phyloP scores from a whole-genome alignment of 2,329 filamentous ascomycete species.

The Drechmeria coniospora region DNA sequence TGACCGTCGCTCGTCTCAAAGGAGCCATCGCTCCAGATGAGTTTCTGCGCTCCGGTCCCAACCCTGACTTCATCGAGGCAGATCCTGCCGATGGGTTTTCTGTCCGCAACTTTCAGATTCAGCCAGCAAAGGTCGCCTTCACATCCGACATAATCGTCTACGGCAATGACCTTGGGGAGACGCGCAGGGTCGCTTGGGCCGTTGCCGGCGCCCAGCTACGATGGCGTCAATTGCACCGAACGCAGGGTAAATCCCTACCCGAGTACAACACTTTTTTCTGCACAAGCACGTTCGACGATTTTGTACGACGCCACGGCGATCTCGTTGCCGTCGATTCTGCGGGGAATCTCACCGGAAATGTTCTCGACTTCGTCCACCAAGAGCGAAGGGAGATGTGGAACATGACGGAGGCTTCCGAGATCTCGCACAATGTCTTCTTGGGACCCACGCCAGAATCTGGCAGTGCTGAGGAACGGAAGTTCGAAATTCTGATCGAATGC shows the following conservation, averaged over 20 bases:
- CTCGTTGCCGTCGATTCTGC: conserved; percentile 61
- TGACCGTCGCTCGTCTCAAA: conserved; percentile 62
- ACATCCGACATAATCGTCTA: conserved; percentile 91
- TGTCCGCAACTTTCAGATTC: conserved; percentile 94
- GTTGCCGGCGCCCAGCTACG: conserved; percentile 62
- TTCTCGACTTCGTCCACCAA: conserved; percentile 79
- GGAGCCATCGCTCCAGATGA: conserved; percentile 75
- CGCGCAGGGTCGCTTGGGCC: conserved; percentile 48
- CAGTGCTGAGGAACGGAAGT: conserved; percentile 43
- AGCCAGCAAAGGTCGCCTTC: conserved; percentile 72
- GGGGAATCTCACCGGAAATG: conserved; percentile 57
- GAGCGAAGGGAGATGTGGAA: conserved; percentile 84
- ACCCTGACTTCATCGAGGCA: conserved; percentile 57
- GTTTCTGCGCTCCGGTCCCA: conserved; percentile 41
- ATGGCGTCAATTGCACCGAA: conserved; percentile 53
- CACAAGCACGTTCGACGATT: conserved; percentile 46
- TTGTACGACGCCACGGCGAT: conserved; percentile 54
- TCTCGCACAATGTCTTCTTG: conserved; percentile 77
- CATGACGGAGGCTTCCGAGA: conserved; percentile 83
- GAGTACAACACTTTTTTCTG: conserved; percentile 76
- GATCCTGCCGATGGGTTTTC: conserved; percentile 88
- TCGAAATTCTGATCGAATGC: conserved; percentile 77
- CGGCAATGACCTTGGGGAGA: conserved; percentile 50
- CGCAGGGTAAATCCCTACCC: conserved; percentile 37
- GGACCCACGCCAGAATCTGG: conserved; percentile 68